Evolutionary conservation across 805 yeast species (phyloP).

Genomic region (Clavispora phyllophila): DNA sequence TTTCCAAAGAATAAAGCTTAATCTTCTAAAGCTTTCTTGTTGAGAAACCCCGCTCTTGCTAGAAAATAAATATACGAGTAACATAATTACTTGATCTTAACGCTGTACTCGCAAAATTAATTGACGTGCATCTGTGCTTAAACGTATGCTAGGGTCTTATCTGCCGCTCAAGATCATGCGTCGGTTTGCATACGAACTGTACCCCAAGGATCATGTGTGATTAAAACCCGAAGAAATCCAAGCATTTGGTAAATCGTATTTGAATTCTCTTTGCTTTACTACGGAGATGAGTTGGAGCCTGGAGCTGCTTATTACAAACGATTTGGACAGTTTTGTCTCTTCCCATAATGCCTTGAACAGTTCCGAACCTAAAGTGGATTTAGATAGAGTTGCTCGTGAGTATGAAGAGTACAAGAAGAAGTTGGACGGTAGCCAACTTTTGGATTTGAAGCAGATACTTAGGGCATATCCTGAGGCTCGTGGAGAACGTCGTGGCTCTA

Average conservation of each 20-base stretch:
- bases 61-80: no score
- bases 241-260: neutral
- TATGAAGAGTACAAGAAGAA: neutral
- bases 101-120: no score
- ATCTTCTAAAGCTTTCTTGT: no score
- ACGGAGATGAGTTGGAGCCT: no score
- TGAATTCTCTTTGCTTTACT: no score
- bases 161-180: neutral
- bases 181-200: neutral
- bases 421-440: neutral
- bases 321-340: neutral
- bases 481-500: neutral
- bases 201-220: neutral
- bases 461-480: neutral
- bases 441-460: neutral
- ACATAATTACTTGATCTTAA: no score
- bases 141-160: no score
- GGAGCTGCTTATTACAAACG: neutral
- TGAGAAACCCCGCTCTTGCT: no score
- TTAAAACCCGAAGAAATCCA: neutral
- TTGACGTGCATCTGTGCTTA: no score
- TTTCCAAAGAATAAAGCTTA: no score
- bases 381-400: neutral
- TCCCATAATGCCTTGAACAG: neutral
- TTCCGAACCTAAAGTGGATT: neutral